phyloP scores from a whole-genome alignment of 2,329 filamentous ascomycete species.

The Cyphellophora attinorum region DNA sequence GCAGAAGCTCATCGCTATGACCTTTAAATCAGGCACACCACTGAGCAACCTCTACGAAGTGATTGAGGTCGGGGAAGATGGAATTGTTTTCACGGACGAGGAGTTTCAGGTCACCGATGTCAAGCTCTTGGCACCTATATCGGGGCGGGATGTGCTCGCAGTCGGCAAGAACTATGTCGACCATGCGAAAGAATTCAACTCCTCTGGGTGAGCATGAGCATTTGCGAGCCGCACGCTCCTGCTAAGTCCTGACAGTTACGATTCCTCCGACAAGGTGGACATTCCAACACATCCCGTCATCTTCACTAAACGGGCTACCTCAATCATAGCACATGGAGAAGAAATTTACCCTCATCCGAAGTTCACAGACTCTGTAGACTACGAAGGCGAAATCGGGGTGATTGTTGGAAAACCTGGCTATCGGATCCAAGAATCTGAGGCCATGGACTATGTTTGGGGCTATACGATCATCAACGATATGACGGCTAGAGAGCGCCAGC shows the following conservation, averaged over 20 bases:
- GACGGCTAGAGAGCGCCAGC: slow-evolving; percentile 44
- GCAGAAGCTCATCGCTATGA: slow-evolving; percentile 32
- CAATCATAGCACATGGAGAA: slow-evolving; percentile 39
- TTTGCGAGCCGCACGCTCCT: slow-evolving; percentile 37
- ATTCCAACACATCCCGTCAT: slow-evolving; percentile 30
- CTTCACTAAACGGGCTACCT: slow-evolving; percentile 26
- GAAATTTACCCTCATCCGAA: slow-evolving; percentile 36
- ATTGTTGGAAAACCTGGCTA: slow-evolving; percentile 44
- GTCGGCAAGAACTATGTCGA: slow-evolving; percentile 43
- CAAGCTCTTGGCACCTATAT: slow-evolving; percentile 26
- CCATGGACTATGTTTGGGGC: slow-evolving; percentile 45
- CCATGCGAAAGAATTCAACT: slow-evolving; percentile 49
- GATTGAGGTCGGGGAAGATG: slow-evolving; percentile 35
- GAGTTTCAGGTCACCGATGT: slow-evolving; percentile 24
- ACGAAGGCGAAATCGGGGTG: slow-evolving; percentile 49
- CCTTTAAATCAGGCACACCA: slow-evolving; percentile 37
- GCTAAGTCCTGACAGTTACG: slow-evolving; percentile 46
- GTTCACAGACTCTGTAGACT: slow-evolving; percentile 44
- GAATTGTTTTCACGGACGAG: slow-evolving; percentile 26
- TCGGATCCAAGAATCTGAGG: slow-evolving; percentile 33
- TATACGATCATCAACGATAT: slow-evolving; percentile 50
- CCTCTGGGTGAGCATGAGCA: slow-evolving; percentile 40
- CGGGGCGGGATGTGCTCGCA: slow-evolving; percentile 15
- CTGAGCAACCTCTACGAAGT: slow-evolving; percentile 42
- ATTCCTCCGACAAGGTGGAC: slow-evolving; percentile 47